Evolutionary conservation across 139 green algal genomes (phyloP).

Genomic region (Tetradesmus lagerheimii): DNA sequence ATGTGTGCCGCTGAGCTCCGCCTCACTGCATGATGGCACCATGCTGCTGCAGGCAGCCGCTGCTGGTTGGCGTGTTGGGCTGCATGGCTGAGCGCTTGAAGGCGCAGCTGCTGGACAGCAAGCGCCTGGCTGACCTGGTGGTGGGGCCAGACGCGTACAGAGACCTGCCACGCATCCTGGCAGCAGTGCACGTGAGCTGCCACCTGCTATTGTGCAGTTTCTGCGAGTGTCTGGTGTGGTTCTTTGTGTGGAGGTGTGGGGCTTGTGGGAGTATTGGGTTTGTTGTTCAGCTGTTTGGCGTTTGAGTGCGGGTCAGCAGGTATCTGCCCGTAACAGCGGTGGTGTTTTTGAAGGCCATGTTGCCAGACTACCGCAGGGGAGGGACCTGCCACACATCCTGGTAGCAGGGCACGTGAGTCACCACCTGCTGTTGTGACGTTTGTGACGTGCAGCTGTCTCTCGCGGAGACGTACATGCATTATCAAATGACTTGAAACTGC

Average conservation of each 20-base stretch:
- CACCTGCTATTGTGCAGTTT: no score
- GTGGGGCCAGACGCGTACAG: conserved; percentile 92
- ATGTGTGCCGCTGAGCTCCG: no score
- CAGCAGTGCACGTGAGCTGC: conserved; percentile 62
- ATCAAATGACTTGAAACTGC: no score
- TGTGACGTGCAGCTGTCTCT: conserved; percentile 87
- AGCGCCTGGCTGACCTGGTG: conserved; percentile 90
- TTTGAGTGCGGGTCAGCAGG: no score
- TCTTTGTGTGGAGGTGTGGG: conserved; percentile 42
- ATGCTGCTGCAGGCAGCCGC: conserved; percentile 20
- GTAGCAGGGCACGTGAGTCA: conserved; percentile 65
- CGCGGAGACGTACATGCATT: conserved; percentile 92
- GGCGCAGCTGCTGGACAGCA: conserved; percentile 71
- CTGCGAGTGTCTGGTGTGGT: no score
- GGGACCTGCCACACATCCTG: conserved; percentile 88
- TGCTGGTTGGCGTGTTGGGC: conserved; percentile 88
- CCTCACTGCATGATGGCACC: no score
- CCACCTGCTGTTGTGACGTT: no score
- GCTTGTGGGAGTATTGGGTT: neutral
- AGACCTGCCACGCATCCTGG: conserved; percentile 87
- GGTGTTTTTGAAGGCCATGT: no score
- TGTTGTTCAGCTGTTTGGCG: conserved; percentile 59
- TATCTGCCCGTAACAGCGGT: no score
- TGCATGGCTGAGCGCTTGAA: conserved; percentile 97
- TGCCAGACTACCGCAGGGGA: no score